Percentiles rank a stretch among this genome's conserved stretches.
These are phyloP conservation scores for Mycotypha africana DNA, from an alignment of 371 early-diverging fungal species.

Conservation along the genomic window DNA sequence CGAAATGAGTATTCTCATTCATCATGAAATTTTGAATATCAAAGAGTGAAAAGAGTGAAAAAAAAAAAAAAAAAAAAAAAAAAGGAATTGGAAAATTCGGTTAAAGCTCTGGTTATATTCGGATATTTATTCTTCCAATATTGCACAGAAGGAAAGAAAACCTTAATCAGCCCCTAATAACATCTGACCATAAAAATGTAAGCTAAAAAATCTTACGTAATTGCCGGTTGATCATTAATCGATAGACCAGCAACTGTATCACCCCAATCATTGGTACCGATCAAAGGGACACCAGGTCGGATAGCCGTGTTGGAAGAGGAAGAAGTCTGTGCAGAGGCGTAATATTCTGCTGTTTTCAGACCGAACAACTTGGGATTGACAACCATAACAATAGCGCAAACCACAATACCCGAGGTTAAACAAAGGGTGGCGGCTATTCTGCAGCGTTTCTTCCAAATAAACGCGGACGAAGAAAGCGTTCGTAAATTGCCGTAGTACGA, in stretches of 20 bases:
- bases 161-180: no score
- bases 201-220: no score
- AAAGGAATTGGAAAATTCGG: no score
- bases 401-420: conserved; percentile 20
- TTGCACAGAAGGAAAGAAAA: no score
- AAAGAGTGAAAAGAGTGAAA: background rate
- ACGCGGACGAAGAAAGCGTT: background rate
- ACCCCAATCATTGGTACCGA: conserved; percentile 25
- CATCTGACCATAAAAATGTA: no score
- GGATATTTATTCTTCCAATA: no score
- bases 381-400: conserved; percentile 27
- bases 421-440: conserved; percentile 34
- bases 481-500: background rate
- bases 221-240: conserved; percentile 3
- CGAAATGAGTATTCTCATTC: no score
- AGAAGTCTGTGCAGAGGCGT: conserved; percentile 27
- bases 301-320: conserved; percentile 20
- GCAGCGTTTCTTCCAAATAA: conserved; percentile 39
- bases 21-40: background rate
- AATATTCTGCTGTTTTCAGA: conserved; percentile 16
- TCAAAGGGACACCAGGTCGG: conserved; percentile 38
- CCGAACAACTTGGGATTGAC: conserved; percentile 32
- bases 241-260: conserved; percentile 29
- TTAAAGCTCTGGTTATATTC: no score
- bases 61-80: conserved; percentile 1